Evolutionary conservation across 2,329 filamentous ascomycete species (phyloP).

Genomic region (Penicillium brevicompactum): DNA sequence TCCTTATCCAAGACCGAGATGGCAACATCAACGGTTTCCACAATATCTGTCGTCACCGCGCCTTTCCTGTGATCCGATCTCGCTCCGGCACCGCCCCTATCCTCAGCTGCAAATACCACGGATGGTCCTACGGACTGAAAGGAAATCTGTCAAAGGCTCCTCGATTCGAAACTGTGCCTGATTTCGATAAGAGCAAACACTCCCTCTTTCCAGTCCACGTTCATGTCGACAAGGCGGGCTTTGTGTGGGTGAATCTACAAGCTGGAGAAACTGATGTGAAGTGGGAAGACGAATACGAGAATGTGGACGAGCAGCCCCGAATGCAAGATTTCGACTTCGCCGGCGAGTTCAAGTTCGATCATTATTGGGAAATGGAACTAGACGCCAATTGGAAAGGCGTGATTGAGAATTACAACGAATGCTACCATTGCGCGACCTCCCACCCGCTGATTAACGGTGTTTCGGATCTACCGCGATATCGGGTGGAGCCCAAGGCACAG

Average conservation of each 20-base stretch:
- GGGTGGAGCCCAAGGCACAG: slow-evolving; percentile 51
- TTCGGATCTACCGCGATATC: slow-evolving; percentile 58
- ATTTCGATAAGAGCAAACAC: slow-evolving; percentile 22
- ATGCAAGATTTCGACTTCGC: slow-evolving; percentile 28
- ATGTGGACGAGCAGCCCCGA: slow-evolving; percentile 21
- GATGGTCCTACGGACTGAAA: slow-evolving; percentile 29
- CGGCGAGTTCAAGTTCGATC: slow-evolving; percentile 24
- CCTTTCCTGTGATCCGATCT: slow-evolving; percentile 18
- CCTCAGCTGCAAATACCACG: slow-evolving; percentile 27
- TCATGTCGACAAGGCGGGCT: slow-evolving; percentile 23
- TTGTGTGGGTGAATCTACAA: slow-evolving; percentile 29
- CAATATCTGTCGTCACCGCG: slow-evolving; percentile 29
- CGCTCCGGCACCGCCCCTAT: slow-evolving; percentile 19
- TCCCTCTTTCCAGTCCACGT: slow-evolving; percentile 23
- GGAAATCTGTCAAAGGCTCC: slow-evolving; percentile 29
- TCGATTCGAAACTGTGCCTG: slow-evolving; percentile 21
- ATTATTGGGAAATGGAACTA: slow-evolving; percentile 28
- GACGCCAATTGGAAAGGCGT: slow-evolving; percentile 29
- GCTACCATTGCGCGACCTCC: slow-evolving; percentile 29
- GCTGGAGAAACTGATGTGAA: slow-evolving; percentile 18
- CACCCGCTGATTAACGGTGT: slow-evolving; percentile 37
- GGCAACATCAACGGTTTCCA: slow-evolving; percentile 24
- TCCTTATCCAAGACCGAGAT: slow-evolving; percentile 16
- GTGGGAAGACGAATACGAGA: slow-evolving; percentile 22
- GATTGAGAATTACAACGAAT: slow-evolving; percentile 31